phyloP scores from a whole-genome alignment of 1,284 basidiomycete species.

The Exobasidium cylindrosporum region DNA sequence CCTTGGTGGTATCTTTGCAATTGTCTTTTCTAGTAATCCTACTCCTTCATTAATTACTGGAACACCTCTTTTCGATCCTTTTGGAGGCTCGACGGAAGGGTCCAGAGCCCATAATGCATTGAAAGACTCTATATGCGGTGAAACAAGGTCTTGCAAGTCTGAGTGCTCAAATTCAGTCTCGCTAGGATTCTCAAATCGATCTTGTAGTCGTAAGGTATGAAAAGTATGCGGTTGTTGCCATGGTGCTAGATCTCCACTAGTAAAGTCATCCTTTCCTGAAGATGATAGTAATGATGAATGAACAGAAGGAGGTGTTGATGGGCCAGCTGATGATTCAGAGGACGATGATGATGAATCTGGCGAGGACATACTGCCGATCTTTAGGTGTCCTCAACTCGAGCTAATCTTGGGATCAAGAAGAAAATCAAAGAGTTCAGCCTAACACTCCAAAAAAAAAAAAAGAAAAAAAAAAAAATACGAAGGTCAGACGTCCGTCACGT shows the following conservation, averaged over 20 bases:
- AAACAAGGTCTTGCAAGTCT: slow-evolving; percentile 86
- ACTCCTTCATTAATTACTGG: slow-evolving; percentile 70
- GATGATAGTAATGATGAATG: background rate
- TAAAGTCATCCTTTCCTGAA: background rate
- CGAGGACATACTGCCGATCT: no score
- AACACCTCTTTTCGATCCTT: background rate
- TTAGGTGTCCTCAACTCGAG: no score
- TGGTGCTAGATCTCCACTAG: background rate
- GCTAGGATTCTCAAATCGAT: slow-evolving; percentile 75
- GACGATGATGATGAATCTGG: slow-evolving; percentile 6
- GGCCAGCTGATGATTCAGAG: background rate
- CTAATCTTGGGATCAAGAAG: no score
- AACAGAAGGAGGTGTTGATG: slow-evolving; percentile 3
- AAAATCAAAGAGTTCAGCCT: no score
- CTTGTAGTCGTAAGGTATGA: slow-evolving; percentile 79
- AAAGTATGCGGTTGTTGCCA: slow-evolving; percentile 60
- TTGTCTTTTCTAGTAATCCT: slow-evolving; percentile 75
- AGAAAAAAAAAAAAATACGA: no score
- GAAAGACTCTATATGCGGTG: slow-evolving; percentile 93
- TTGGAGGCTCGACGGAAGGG: slow-evolving; percentile 40
- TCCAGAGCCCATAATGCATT: slow-evolving; percentile 68
- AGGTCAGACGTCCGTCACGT: no score
- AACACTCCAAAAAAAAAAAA: no score
- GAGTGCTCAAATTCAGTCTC: slow-evolving; percentile 69
- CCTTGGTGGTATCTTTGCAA: slow-evolving; percentile 82